phyloP scores from a whole-genome alignment of 1,284 basidiomycete species.

The Tilletia walkeri region DNA sequence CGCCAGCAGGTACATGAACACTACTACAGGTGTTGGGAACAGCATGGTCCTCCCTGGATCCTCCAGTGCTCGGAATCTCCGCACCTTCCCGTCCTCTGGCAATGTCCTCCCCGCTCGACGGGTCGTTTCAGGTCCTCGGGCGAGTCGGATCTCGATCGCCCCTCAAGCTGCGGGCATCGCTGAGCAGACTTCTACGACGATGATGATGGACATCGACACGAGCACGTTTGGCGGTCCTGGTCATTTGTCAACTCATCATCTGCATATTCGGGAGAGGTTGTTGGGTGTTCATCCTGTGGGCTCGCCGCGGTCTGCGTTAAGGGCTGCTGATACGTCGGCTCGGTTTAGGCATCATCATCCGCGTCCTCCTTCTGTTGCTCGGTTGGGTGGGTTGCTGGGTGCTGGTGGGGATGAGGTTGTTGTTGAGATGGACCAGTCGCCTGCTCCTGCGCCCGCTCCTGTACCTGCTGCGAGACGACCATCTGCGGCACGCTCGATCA shows the following conservation, averaged over 20 bases:
- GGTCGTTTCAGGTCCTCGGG: slow-evolving; percentile 5
- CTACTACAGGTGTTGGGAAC: neutral
- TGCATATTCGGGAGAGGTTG: neutral
- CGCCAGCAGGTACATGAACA: neutral
- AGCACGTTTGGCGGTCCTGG: neutral
- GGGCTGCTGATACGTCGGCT: neutral
- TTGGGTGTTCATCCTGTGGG: slow-evolving; percentile 3
- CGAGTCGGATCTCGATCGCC: neutral
- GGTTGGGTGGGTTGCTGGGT: slow-evolving; percentile 1
- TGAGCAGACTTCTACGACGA: slow-evolving; percentile 1
- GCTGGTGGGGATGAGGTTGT: slow-evolving; percentile 1
- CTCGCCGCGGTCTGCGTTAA: slow-evolving; percentile 1
- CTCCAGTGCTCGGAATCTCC: neutral
- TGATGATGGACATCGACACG: slow-evolving; percentile 14
- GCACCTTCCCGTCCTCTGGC: neutral
- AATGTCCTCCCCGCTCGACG: slow-evolving; percentile 6
- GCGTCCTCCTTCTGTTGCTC: neutral
- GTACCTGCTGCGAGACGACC: neutral
- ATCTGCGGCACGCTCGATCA: neutral
- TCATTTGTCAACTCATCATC: neutral
- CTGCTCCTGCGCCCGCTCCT: slow-evolving; percentile 1
- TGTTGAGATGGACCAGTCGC: slow-evolving; percentile 14
- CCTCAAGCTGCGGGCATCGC: neutral
- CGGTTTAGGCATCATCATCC: neutral
- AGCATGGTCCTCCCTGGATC: neutral